A percentile compares a stretch with the other conserved stretches of the same genome.
phyloP scores from a whole-genome alignment of 805 yeast genomes.

The Lachancea sp. region DNA sequence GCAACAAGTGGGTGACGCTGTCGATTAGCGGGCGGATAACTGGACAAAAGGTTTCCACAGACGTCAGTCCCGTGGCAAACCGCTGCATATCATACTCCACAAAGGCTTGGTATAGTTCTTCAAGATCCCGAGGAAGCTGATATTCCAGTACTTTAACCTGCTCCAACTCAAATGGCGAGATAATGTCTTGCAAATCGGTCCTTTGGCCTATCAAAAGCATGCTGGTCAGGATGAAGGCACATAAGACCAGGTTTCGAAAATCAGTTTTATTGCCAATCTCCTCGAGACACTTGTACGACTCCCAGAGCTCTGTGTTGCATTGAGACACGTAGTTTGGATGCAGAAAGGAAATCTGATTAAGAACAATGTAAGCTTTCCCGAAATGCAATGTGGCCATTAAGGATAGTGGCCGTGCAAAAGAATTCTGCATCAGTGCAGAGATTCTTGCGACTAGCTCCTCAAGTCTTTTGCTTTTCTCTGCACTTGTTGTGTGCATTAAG shows the following conservation, averaged over 20 bases:
- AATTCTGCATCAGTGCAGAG: constrained; percentile 6
- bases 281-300: constrained; percentile 18
- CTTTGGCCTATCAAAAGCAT: constrained; percentile 16
- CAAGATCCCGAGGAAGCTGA: constrained; percentile 13
- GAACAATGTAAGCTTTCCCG: constrained; percentile 13
- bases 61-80: constrained; percentile 13
- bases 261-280: constrained; percentile 12
- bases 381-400: constrained; percentile 22
- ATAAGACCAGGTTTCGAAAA: constrained; percentile 20
- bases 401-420: constrained; percentile 20
- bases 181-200: constrained; percentile 8
- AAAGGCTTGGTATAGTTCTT: constrained; percentile 15
- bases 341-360: constrained; percentile 3
- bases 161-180: constrained; percentile 30
- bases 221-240: constrained; percentile 23
- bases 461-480: background rate
- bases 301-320: constrained; percentile 17
- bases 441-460: background rate
- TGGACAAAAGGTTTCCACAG: constrained; percentile 8
- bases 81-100: constrained; percentile 12
- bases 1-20: constrained; percentile 15
- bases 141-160: constrained; percentile 22
- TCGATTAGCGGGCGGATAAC: constrained; percentile 15
- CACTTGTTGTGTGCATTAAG: background rate
- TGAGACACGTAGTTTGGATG: constrained; percentile 10